Conservation (phyloP, 2,329 filamentous ascomycete species). For the Periglandula ipomoeae region DNA sequence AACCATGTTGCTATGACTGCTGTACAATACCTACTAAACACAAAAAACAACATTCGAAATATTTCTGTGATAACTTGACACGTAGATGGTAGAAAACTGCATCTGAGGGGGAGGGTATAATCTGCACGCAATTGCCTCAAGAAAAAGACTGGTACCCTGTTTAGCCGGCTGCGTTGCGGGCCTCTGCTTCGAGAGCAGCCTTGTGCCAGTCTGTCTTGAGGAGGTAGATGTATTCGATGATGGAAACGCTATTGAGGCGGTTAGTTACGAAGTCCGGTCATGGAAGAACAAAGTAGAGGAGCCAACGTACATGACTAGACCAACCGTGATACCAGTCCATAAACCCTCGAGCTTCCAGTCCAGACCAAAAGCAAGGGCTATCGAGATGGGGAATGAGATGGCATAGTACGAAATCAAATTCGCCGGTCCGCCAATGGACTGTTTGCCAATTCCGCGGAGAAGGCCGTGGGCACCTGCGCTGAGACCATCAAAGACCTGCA, state of each 20-base stretch:
- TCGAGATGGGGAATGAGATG: constrained; percentile 75
- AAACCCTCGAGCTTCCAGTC: constrained; percentile 71
- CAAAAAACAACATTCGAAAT: too few species aligned
- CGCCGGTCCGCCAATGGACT: constrained; percentile 82
- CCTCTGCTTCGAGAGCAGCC: constrained; percentile 43
- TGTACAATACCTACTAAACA: too few species aligned
- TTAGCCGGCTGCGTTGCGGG: constrained; percentile 38
- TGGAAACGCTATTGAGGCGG: too few species aligned
- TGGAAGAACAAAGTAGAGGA: too few species aligned
- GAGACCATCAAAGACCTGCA: constrained; percentile 83
- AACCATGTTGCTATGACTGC: not conserved
- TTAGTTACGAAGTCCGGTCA: too few species aligned
- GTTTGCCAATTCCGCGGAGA: constrained; percentile 76
- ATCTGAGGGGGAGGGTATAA: too few species aligned
- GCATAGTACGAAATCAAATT: constrained; percentile 82
- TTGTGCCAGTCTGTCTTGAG: constrained; percentile 43
- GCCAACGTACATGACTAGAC: constrained; percentile 48
- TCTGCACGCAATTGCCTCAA: too few species aligned
- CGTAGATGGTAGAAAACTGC: not conserved
- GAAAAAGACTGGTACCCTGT: not conserved
- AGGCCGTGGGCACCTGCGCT: constrained; percentile 75
- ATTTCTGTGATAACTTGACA: too few species aligned
- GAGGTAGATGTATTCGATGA: constrained; percentile 45
- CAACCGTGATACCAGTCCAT: constrained; percentile 72
- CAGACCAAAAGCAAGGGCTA: constrained; percentile 67